Base-by-base conservation (phyloP, 495 filamentous ascomycete genomes). In the Lasiosphaeriaceae sp. region DNA sequence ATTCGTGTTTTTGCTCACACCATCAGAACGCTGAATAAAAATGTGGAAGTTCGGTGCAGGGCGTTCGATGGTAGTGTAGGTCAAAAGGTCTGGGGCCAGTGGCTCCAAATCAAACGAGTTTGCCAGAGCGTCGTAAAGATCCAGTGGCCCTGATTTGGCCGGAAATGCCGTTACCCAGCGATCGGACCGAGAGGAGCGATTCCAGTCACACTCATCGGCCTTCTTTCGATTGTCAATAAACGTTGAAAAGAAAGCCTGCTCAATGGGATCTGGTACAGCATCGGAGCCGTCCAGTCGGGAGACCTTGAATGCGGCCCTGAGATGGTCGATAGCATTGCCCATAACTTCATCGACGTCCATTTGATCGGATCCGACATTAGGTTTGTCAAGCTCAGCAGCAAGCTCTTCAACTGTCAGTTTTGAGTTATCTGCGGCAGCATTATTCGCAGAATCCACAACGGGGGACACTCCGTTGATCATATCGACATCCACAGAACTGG, bases 301-400 rank as follows among this genome's bases (percentile, higher is more conserved):
- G 35, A 90, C 80, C 59, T 83, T 85, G 64, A 96, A 92, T 3
- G 92, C 92, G 59, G 89, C 90, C 66, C 90, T 86, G n/a, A 96
- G 78, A 39, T 93, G 89, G 61, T 92, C 92, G 35, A 95, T 80
- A 21, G 95, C 86, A 66, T 94, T 92, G 39, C 90, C 90, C 68
- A 96, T 92, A 37, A 96, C 92, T 69, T 98, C 94, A 11, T 89
- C 92, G 7, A 96, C 94, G 74, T 98, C 94, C 74, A 97, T 93
- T 65, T 92, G 77, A 11, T 73, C 73, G 2, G 76, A 75, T 12
- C 77, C 77, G 22, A 74, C 67, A 47, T 77, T 72, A 2, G 73
- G 71, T 47, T 74, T 69, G 59, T 77, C 69, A 5, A 80, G 65
- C 5, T 74, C 70, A 11, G 60, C 63, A 1, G 66, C 67, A n/a